These are phyloP conservation scores for Stenogyne calaminthoides DNA, from an alignment of 305 asterid species.

Conservation along the genomic window DNA sequence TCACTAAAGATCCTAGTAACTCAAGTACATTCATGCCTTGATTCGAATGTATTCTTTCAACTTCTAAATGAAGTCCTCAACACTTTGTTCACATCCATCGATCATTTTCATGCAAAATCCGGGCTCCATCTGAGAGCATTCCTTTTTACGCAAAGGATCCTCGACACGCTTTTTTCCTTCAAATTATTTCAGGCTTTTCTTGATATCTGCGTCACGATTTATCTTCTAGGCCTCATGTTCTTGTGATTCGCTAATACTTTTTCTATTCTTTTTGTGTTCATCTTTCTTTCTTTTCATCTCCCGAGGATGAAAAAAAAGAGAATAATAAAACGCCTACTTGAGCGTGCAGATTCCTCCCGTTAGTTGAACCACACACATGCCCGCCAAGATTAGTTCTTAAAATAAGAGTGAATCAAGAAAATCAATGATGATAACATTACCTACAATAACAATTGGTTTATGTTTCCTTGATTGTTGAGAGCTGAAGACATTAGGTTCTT, in stretches of 20 bases:
- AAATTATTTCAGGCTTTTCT: slow-evolving; percentile 42
- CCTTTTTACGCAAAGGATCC: slow-evolving; percentile 53
- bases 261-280: slow-evolving; percentile 31
- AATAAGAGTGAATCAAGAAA: neutral
- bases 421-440: neutral
- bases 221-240: slow-evolving; percentile 47
- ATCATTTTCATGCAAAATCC: slow-evolving; percentile 46
- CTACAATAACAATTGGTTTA: slow-evolving; percentile 24
- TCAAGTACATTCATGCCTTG: slow-evolving; percentile 55
- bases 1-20: slow-evolving; percentile 53
- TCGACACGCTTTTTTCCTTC: slow-evolving; percentile 15
- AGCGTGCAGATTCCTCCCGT: slow-evolving; percentile 30
- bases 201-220: slow-evolving; percentile 49
- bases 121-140: slow-evolving; percentile 42
- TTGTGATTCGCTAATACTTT: slow-evolving; percentile 30
- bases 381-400: neutral
- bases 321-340: neutral
- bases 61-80: slow-evolving; percentile 59
- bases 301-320: slow-evolving; percentile 24
- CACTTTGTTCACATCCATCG: slow-evolving; percentile 33
- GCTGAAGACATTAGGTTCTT: slow-evolving; percentile 41
- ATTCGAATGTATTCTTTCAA: slow-evolving; percentile 54
- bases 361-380: slow-evolving; percentile 22
- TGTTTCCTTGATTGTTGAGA: slow-evolving; percentile 24
- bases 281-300: slow-evolving; percentile 32